A percentile compares a stretch with the other conserved stretches of the same genome.
phyloP scores from a whole-genome alignment of 1,284 basidiomycete species.

The Exobasidium cylindrosporum region DNA sequence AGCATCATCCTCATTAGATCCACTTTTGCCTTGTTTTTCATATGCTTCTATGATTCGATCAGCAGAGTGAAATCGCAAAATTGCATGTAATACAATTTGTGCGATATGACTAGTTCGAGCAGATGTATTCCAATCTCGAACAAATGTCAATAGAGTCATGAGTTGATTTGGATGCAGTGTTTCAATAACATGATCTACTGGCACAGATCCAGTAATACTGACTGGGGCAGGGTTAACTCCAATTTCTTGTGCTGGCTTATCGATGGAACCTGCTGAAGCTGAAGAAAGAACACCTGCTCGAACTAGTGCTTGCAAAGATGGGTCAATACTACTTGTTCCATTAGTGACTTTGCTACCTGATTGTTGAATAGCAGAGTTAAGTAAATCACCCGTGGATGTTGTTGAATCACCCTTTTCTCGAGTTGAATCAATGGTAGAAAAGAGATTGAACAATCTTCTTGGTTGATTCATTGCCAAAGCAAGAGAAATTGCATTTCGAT shows the following conservation, averaged over 20 bases:
- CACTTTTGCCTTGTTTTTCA: conserved; percentile 38
- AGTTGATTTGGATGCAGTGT: conserved; percentile 72
- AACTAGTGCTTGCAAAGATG: conserved; percentile 1
- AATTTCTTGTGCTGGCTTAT: conserved; percentile 4
- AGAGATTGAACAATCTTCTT: conserved; percentile 76
- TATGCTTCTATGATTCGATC: conserved; percentile 76
- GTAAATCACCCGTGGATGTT: conserved; percentile 20
- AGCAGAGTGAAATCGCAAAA: conserved; percentile 72
- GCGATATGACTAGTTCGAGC: conserved; percentile 81
- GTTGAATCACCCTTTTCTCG: conserved; percentile 27
- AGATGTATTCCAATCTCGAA: conserved; percentile 90
- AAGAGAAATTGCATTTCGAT: conserved; percentile 82
- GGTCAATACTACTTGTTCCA: background rate
- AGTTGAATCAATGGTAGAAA: conserved; percentile 58
- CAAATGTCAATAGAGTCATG: conserved; percentile 74
- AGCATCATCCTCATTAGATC: conserved; percentile 46
- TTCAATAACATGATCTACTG: conserved; percentile 64
- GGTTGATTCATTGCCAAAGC: conserved; percentile 91
- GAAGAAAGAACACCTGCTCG: background rate
- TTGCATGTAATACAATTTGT: conserved; percentile 76
- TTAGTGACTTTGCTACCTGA: background rate
- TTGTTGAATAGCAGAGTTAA: conserved; percentile 17
- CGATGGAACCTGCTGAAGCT: background rate
- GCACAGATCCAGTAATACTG: conserved; percentile 42
- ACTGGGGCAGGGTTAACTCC: conserved; percentile 8